Percentiles rank a stretch among this genome's conserved stretches.
These are phyloP conservation scores for Xylaria sp. DNA, from an alignment of 2,329 filamentous ascomycete species.

Conservation along the genomic window DNA sequence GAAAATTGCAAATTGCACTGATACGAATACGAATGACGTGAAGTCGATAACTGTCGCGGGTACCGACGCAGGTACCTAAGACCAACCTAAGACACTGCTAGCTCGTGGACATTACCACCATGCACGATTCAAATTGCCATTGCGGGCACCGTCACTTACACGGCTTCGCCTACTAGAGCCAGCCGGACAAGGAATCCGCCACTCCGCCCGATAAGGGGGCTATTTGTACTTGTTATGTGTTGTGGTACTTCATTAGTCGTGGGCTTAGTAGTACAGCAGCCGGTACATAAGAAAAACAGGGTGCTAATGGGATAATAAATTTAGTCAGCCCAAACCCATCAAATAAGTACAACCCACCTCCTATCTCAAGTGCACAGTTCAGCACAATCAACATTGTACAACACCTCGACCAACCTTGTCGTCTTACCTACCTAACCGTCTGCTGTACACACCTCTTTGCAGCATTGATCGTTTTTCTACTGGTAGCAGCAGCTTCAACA, in stretches of 20 bases:
- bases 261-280: constrained; percentile 1
- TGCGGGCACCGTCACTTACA: background rate
- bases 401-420: constrained; percentile 1
- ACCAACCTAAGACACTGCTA: background rate
- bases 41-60: background rate
- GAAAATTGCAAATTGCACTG: constrained; percentile 14
- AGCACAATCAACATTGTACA: constrained; percentile 1
- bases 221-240: background rate
- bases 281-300: background rate
- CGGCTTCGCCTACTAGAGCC: background rate
- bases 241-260: background rate
- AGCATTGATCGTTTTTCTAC: background rate
- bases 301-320: constrained; percentile 1
- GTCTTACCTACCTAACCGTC: constrained; percentile 1
- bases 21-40: constrained; percentile 22
- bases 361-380: background rate
- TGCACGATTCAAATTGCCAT: constrained; percentile 2
- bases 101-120: background rate
- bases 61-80: background rate
- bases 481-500: background rate
- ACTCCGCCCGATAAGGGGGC: constrained; percentile 6
- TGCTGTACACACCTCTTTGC: background rate
- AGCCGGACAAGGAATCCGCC: constrained; percentile 5
- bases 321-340: constrained; percentile 1
- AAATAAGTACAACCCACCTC: constrained; percentile 24